Evolutionary conservation across 306 rosid genomes (phyloP), one percentile per base, ranked within the genome.

Genomic region (Prosopis cineraria): DNA sequence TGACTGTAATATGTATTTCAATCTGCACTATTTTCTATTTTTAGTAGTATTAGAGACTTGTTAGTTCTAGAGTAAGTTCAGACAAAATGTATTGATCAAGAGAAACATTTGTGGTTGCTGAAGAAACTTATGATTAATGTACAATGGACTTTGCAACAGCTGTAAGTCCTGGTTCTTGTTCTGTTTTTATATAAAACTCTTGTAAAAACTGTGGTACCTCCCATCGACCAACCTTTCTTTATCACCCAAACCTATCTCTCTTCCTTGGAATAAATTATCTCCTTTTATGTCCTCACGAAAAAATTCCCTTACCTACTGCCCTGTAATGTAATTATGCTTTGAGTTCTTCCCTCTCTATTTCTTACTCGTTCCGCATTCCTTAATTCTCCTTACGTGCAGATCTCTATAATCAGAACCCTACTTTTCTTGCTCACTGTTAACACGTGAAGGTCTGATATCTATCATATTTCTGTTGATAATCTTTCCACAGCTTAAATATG

Each of bases 331-430:
- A 67, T 24, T 12, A 24, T 50, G 30, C 50, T 76, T 89, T 85
- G 85, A 93, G 89, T 6, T 77, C 79, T 93, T 87, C 93, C 86
- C 91, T 90, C 93, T 80, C 33, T 70, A 14, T 39, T 37, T 29
- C 58, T 34, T 27, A 31, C 52, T 5, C 29, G 3, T 33, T 33
- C 59, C 17, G 24, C 75, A 33, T 55, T 45, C 52, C 20, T 60
- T 20, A 3, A 48, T 48, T 48, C 55, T 48, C 17, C 24, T 48
- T 6, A 19, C n/a, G 7, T 16, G 0, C 68, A 14, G 37, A 31
- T 60, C 69, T 31, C 22, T 72, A 1, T 17, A 36, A 16, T n/a
- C 11, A 16, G 82, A 75, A n/a, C 84, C 84, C 80, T 62, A 68
- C 67, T 44, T 59, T 63, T 36, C 40, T 29, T 45, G 45, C 40